Base-by-base conservation (phyloP, 805 yeast genomes). In the Wickerhamomyces ciferrii region DNA sequence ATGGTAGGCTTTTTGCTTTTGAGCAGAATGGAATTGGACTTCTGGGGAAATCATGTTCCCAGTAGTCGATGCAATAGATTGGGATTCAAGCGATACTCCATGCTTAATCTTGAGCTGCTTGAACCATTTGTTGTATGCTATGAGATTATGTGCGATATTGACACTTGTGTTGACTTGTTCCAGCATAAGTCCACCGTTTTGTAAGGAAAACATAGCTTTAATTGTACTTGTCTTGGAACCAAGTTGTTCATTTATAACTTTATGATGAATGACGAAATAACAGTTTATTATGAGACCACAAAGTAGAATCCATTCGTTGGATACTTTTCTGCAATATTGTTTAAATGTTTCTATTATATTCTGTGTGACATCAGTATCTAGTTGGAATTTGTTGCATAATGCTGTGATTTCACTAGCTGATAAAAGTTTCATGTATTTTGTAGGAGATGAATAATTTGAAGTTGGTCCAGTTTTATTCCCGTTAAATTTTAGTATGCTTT, bases 251-350 rank as follows among this genome's bases (percentile, higher is more conserved):
- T 65, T 58, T 15, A 83, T 60, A 31, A 69, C 58, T 20, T 68
- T 68, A 46, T 75, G 72, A 59, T 81, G 80, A 29, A 84, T 69
- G 15, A 81, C 69, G 18, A 71, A 66, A 46, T 79, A 80, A 14
- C 83, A 81, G 18, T 83, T 75, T 32, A 83, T 69, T 1, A 84
- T 71, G 50, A 85, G 58, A 0, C 91, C 91, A 59, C 87, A 81
- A 3, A 84, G 76, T 20, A 85, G 60, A 8, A 81, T 79, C 89
- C 90, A 84, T 36, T 82, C 83, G 48, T 76, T 79, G 32, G 75
- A 75, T 36, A 83, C 74, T 51, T 79, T 78, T 39, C 73, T 71
- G 41, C 74, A 70, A 55, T 79, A 78, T 4, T 68, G 61, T 36
- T 71, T 63, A 52, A 74, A 84, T 1, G 81, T 74, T 37, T 71